These are phyloP conservation scores for Kodamaea kakaduensis DNA, from an alignment of 805 yeast species.

Conservation along the genomic window DNA sequence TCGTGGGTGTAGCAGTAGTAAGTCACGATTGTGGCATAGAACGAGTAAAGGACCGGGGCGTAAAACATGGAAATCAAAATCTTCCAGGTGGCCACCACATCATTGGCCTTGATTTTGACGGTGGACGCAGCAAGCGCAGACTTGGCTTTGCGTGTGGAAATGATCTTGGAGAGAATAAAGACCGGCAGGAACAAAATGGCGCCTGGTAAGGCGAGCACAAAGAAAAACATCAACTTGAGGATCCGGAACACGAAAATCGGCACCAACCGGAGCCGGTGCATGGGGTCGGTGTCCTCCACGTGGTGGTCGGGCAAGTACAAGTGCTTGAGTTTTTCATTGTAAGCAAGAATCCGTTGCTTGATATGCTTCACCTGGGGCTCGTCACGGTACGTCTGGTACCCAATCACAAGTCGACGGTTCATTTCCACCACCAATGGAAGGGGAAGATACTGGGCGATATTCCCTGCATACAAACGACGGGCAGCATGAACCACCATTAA, in stretches of 20 bases:
- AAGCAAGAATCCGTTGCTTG: constrained; percentile 59
- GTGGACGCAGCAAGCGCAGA: constrained; percentile 81
- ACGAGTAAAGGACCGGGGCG: constrained; percentile 80
- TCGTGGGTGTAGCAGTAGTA: constrained; percentile 24
- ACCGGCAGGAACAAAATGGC: constrained; percentile 82
- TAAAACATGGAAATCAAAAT: constrained; percentile 82
- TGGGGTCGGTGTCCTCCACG: constrained; percentile 52
- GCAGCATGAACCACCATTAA: constrained; percentile 88
- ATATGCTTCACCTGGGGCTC: constrained; percentile 63
- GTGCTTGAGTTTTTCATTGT: constrained; percentile 56
- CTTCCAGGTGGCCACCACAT: constrained; percentile 97
- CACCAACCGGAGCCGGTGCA: constrained; percentile 47
- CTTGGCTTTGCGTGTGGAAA: constrained; percentile 68
- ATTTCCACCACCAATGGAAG: constrained; percentile 83
- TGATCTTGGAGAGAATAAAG: constrained; percentile 68
- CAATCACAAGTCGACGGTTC: constrained; percentile 81
- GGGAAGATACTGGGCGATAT: constrained; percentile 66
- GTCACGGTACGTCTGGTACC: constrained; percentile 69
- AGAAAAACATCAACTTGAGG: constrained; percentile 50
- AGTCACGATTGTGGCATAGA: constrained; percentile 67
- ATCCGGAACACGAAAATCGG: constrained; percentile 56
- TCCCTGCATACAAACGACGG: constrained; percentile 79
- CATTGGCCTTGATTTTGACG: constrained; percentile 88
- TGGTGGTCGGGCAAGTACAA: constrained; percentile 54
- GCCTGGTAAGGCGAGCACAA: constrained; percentile 82